These are phyloP conservation scores for Mycena vulgaris DNA, from an alignment of 768 basidiomycete species.

Conservation along the genomic window DNA sequence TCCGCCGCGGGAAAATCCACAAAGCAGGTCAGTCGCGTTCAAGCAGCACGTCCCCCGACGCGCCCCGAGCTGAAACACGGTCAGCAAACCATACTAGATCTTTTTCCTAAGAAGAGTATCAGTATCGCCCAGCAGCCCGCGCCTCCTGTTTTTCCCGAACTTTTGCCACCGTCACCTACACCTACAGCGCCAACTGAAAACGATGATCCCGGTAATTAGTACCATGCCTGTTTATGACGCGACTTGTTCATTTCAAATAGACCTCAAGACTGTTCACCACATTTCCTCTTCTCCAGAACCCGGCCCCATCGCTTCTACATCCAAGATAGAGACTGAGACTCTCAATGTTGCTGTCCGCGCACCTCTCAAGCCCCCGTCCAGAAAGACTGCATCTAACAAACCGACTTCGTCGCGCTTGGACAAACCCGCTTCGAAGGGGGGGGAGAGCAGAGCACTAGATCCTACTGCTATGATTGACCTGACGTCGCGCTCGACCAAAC, in stretches of 20 bases:
- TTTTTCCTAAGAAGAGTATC: conserved; percentile 47
- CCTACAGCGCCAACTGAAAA: neutral
- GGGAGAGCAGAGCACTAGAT: conserved; percentile 53
- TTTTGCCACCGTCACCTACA: neutral
- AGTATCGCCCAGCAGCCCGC: neutral
- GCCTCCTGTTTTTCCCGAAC: neutral
- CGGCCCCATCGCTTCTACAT: conserved; percentile 22
- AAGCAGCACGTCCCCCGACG: conserved; percentile 15
- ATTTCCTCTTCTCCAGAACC: neutral
- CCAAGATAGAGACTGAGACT: conserved; percentile 1
- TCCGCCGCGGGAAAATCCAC: conserved; percentile 38
- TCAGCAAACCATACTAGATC: conserved; percentile 61
- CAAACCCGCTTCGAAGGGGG: conserved; percentile 30
- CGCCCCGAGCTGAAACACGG: conserved; percentile 13
- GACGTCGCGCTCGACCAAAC: conserved; percentile 41
- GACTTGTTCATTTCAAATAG: conserved; percentile 11
- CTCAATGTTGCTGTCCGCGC: conserved; percentile 6
- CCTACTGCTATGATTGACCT: conserved; percentile 64
- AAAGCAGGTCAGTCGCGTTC: conserved; percentile 46
- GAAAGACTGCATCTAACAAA: conserved; percentile 8
- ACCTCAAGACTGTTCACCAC: neutral
- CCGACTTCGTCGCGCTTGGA: conserved; percentile 14
- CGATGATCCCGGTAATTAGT: neutral
- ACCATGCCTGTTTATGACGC: neutral
- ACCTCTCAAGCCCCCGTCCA: conserved; percentile 14